Evolutionary conservation across 805 yeast species (phyloP), one percentile per base, ranked within the genome.

Genomic region (Wickerhamomyces xylosicus): DNA sequence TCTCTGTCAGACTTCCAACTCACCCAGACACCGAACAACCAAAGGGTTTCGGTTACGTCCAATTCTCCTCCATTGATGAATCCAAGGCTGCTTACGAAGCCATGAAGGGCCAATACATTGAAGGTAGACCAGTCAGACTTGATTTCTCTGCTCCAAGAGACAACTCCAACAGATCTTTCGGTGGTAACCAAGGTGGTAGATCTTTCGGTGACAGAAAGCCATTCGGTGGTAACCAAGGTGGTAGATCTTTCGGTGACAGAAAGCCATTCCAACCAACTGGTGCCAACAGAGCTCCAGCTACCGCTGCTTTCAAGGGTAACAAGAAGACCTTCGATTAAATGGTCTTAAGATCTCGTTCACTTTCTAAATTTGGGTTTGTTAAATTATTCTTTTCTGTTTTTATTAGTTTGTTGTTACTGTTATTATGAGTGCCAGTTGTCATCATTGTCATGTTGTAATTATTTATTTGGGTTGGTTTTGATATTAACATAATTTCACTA

Each of bases 21-120:
- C 94, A 92, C 69, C 97, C 96, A 58, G 97, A 90, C 64, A 89
- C 97, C 49, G 95, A 87, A 64, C 96, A 90, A 70, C 95, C 95
- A 64, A 92, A 92, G 77, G 98, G 98, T 52, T 92, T 92, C 69
- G 98, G 97, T 50, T 92, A 92, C 66, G 96, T 90, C 42, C 97
- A 92, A 69, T 90, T 75, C 60, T 70, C 83, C 35, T 72, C 81
- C 42, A 70, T 84, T 48, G 97, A 89, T 34, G 95, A 85, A 62
- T 97, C 98, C 52, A 75, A 80, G 64, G 74, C 79, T 45, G 97
- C 97, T 41, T 67, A 84, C 47, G 86, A 81, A 48, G 89, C 83
- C 41, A 64, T 87, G 66, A 84, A 85, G 62, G 97, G 97, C 61
- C 82, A 80, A 63, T 75, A 78, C 69, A 72, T 92, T 54, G 87